These are phyloP conservation scores for Plasmodium adleri DNA, from an alignment of 169 alveolate genomes.

Conservation along the genomic window DNA sequence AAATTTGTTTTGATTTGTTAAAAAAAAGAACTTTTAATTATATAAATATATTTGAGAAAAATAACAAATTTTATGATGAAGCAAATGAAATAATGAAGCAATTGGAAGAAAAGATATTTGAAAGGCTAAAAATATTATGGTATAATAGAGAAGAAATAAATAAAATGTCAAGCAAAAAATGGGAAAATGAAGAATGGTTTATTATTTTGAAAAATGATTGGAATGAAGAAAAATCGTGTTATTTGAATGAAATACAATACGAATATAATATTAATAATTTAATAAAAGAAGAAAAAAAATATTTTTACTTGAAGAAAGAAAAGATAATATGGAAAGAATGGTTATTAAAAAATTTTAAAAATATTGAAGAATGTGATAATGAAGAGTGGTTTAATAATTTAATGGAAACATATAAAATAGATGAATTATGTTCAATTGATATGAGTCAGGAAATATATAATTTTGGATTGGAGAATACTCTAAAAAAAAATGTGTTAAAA, in stretches of 20 bases:
- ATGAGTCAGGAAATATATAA: too few species aligned
- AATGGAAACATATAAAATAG: not conserved
- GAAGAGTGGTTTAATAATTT: not conserved
- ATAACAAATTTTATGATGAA: too few species aligned
- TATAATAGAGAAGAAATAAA: too few species aligned
- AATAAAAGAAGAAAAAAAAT: not conserved
- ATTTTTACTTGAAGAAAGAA: not conserved
- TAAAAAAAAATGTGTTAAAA: too few species aligned
- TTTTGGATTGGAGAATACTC: too few species aligned
- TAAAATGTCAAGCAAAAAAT: too few species aligned
- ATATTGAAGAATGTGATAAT: not conserved
- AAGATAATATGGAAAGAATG: slow-evolving; percentile 2
- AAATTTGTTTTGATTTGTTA: too few species aligned
- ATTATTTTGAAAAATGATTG: not conserved
- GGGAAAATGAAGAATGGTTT: not conserved
- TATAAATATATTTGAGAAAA: too few species aligned
- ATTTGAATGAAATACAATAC: not conserved
- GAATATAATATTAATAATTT: not conserved
- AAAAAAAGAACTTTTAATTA: too few species aligned
- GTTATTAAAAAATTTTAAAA: not conserved
- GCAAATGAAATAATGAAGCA: too few species aligned
- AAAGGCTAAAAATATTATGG: too few species aligned
- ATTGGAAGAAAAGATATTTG: too few species aligned
- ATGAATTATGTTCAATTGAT: not conserved
- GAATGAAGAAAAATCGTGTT: not conserved